Evolutionary conservation across 2,329 filamentous ascomycete species (phyloP), one percentile per base, ranked within the genome.

Genomic region (Monilinia fructicola): DNA sequence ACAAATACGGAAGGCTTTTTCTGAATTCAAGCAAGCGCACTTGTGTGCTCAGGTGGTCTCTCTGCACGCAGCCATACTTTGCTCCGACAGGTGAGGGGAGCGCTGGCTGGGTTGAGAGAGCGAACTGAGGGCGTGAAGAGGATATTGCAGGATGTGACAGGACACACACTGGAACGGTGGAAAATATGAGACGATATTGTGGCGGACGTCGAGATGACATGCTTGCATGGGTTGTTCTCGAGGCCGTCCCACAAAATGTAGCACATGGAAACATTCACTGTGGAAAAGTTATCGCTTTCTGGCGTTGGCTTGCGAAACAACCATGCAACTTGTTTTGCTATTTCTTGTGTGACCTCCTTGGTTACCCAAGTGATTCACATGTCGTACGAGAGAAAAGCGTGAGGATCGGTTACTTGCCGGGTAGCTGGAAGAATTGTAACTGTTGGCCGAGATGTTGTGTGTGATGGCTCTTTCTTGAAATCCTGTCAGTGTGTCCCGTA

Each of bases 401-500:
- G 44, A 50, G 14, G 2, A 50, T 38, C 58, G 58, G 58, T 18
- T 50, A 60, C 31, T 50, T 28, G 28, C 58, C 58, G n/a, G 58
- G 58, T 60, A 60, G 58, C 58, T 60, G 58, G 58, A 40, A 40
- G 35, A 23, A 18, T 50, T 35, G 42, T 40, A 38, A 50, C 44
- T 23, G 44, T 60, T 38, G 58, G 44, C 58, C 44, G 21, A 21
- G n/a, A 38, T 21, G 58, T 50, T 44, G 44, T 50, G 44, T 50
- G n/a, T 9, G 23, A 18, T 60, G 44, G 21, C 58, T 60, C 28
- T 35, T 60, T 38, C 58, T 60, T 60, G n/a, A 44, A 16, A 50
- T 26, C 23, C 58, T 50, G 18, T 38, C n/a, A 50, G 16, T 38
- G 58, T 50, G 58, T 38, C 38, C 44, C 58, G 44, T 60, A 12